Evolutionary conservation across 1,139 yeast genomes (phyloP).

Genomic region (Taphrina wiesneri): DNA sequence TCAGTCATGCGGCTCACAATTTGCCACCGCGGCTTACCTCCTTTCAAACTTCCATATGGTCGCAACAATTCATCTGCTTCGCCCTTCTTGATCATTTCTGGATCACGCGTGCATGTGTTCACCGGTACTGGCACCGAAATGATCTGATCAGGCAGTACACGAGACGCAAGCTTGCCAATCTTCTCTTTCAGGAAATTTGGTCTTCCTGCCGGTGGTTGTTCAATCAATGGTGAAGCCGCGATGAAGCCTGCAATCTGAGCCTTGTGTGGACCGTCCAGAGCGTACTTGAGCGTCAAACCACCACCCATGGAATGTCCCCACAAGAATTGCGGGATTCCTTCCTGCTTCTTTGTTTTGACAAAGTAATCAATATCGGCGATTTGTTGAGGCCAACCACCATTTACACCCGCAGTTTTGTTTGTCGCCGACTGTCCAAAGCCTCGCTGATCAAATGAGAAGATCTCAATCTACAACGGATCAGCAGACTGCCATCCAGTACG

Average conservation of each 20-base stretch:
- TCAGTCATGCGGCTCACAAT: no score
- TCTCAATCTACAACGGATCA: slow-evolving; percentile 62
- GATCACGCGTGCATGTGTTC: slow-evolving; percentile 36
- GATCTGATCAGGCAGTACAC: slow-evolving; percentile 29
- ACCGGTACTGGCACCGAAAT: slow-evolving; percentile 14
- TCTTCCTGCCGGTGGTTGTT: slow-evolving; percentile 44
- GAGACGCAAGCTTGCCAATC: slow-evolving; percentile 53
- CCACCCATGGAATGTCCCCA: slow-evolving; percentile 98
- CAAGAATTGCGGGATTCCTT: slow-evolving; percentile 52
- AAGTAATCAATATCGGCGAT: slow-evolving; percentile 72
- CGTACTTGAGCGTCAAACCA: slow-evolving; percentile 73
- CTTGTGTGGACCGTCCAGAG: slow-evolving; percentile 61
- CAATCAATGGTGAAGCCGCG: slow-evolving; percentile 68
- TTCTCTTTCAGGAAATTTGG: slow-evolving; percentile 8
- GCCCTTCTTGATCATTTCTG: slow-evolving; percentile 36
- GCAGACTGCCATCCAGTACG: neutral
- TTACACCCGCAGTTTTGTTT: slow-evolving; percentile 60
- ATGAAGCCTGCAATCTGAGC: slow-evolving; percentile 59
- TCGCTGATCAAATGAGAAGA: slow-evolving; percentile 78
- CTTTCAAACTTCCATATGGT: slow-evolving; percentile 32
- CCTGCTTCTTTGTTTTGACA: slow-evolving; percentile 45
- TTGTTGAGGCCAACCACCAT: slow-evolving; percentile 60
- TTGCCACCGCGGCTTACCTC: slow-evolving; percentile 31
- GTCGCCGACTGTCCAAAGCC: slow-evolving; percentile 77
- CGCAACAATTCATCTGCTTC: slow-evolving; percentile 36